Base-by-base conservation (phyloP, 306 rosid species). In the Alnus rubra region DNA sequence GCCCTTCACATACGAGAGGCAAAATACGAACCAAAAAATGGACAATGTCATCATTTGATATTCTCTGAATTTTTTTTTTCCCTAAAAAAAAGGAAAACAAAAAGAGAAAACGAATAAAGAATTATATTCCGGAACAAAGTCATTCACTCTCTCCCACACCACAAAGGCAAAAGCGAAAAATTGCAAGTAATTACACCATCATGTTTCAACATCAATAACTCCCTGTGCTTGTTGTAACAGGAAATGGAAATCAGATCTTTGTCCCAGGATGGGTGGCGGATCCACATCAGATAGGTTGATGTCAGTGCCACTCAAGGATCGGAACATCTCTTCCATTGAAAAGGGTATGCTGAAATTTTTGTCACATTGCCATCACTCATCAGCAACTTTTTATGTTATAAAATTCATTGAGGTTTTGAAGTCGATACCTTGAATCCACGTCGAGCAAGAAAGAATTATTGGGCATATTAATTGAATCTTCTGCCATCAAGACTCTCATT, bases 191-290 rank as follows among this genome's bases (percentile, higher is more conserved):
- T 31, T 11, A 13, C 39, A 30, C 69, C 44, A 11, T 62, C 44
- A 18, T 76, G 72, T 72, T 44, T 78, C 37, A 68, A 64, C 50
- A 69, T 71, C 75, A 85, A 75, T 31, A 68, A 37, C 55, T 79
- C 71, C 79, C n/a, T 76, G 86, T n/a, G 31, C 51, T 62, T 90
- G 90, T 75, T 87, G 93, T 85, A 90, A 68, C 78, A 93, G 83
- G 85, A 93, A 87, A 73, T 91, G 92, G 88, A 91, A 93, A 74
- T 93, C 97, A 55, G 98, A 93, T 76, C 92, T 89, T 80, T 93
- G 94, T 69, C 90, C 87, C 30, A 91, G 91, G 51, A 91, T 80
- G 78, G 89, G 82, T 54, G 90, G 97, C 39, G 92, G 98, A 80
- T 91, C 87, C 68, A 93, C 92, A 52, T 91, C 90, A 18, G 93